A percentile compares a stretch with the other conserved stretches of the same genome.
phyloP scores from a whole-genome alignment of 208 protist species.

The Ichthyophonus hoferi region DNA sequence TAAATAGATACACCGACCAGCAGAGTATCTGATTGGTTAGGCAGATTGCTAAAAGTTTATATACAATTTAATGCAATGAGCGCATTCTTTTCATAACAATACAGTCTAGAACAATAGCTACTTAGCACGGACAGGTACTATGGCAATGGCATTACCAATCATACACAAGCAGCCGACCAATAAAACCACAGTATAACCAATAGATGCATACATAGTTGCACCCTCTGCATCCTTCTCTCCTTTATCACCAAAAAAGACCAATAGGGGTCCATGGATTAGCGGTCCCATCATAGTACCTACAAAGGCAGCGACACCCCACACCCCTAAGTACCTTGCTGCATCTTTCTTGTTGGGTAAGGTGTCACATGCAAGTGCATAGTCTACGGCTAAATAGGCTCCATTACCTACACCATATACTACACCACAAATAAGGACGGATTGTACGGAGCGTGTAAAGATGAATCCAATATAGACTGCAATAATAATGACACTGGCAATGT shows the following conservation, averaged over 20 bases:
- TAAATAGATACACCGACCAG: no score
- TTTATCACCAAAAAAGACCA: slow-evolving; percentile 14
- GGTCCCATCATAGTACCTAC: slow-evolving; percentile 23
- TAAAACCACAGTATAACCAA: slow-evolving; percentile 7
- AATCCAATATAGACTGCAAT: neutral
- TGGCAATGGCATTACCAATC: neutral
- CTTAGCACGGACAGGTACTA: neutral
- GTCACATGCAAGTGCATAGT: slow-evolving; percentile 28
- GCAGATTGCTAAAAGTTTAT: no score
- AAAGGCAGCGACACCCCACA: slow-evolving; percentile 31
- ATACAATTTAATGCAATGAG: no score
- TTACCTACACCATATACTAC: slow-evolving; percentile 28
- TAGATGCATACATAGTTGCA: neutral
- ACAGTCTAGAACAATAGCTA: no score
- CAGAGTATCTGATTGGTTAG: no score
- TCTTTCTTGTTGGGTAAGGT: slow-evolving; percentile 5
- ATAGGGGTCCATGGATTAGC: neutral
- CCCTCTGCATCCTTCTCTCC: neutral
- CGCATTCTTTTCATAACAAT: no score
- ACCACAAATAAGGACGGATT: neutral
- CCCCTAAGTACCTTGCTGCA: slow-evolving; percentile 6
- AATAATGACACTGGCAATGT: neutral
- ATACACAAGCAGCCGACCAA: slow-evolving; percentile 16
- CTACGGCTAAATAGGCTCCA: slow-evolving; percentile 17
- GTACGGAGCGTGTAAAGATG: slow-evolving; percentile 8